Conservation (phyloP, 371 early-diverging fungal genomes). For the Saksenaea vasiformis region DNA sequence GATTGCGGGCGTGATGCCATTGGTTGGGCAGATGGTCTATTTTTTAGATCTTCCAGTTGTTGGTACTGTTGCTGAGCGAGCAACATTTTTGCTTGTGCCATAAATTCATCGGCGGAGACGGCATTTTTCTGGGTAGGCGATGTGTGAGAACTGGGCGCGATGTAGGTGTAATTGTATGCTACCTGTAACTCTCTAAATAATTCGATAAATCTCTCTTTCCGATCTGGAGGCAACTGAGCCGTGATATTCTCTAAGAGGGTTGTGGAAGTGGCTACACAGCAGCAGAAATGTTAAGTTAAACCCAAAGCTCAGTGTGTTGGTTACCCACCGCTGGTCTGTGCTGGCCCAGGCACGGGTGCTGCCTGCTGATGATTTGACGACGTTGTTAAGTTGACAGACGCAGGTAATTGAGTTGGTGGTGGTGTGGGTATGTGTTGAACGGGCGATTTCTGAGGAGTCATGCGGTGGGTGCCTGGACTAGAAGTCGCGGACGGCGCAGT, state of each 20-base stretch:
- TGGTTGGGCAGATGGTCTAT: constrained; percentile 21
- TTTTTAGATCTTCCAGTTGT: constrained; percentile 46
- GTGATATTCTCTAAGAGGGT: constrained; percentile 44
- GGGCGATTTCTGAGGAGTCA: neutral
- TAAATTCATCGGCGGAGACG: constrained; percentile 40
- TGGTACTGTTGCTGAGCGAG: constrained; percentile 47
- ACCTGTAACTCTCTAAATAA: constrained; percentile 44
- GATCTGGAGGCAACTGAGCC: constrained; percentile 37
- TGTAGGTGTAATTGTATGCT: neutral
- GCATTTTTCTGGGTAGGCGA: constrained; percentile 23
- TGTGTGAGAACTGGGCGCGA: neutral
- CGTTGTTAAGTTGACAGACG: neutral
- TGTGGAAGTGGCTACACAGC: constrained; percentile 19
- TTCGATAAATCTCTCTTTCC: constrained; percentile 38
- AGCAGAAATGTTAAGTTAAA: neutral
- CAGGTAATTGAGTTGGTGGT: neutral
- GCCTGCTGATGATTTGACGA: neutral
- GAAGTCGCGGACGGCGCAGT: neutral
- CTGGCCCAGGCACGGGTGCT: neutral
- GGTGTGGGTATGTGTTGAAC: neutral
- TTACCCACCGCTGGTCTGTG: neutral
- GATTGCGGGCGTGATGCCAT: constrained; percentile 4
- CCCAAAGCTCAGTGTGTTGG: neutral
- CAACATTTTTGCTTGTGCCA: constrained; percentile 37
- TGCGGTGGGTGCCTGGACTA: neutral